These are phyloP conservation scores for Pythium brachiatum DNA, from an alignment of 352 stramenopile species.

Conservation along the genomic window DNA sequence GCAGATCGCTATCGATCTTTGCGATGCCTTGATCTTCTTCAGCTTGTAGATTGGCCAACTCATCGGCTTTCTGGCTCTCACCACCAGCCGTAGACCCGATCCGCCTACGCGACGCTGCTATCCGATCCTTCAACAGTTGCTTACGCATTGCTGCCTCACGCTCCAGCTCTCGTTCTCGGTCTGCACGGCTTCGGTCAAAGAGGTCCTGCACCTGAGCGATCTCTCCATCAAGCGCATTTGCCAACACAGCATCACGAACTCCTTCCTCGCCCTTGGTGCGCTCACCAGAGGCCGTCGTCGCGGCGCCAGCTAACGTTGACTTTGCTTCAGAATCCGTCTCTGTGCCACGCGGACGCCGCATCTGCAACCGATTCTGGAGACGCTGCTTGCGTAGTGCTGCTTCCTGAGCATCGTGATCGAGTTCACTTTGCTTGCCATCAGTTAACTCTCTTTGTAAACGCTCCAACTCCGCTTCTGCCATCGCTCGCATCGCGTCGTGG, in stretches of 20 bases:
- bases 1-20: constrained; percentile 26
- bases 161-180: constrained; percentile 8
- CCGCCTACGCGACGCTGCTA: neutral
- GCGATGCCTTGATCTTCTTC: constrained; percentile 12
- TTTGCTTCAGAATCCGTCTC: too few relatives aligned
- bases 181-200: constrained; percentile 20
- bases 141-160: constrained; percentile 9
- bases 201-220: constrained; percentile 18
- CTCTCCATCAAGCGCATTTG: constrained; percentile 4
- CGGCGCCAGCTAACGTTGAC: neutral
- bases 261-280: neutral
- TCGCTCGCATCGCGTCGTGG: neutral
- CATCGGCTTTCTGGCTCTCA: neutral
- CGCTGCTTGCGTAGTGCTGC: neutral
- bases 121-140: constrained; percentile 15
- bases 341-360: neutral
- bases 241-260: constrained; percentile 1
- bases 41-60: constrained; percentile 6
- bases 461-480: constrained; percentile 8
- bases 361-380: neutral
- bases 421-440: neutral
- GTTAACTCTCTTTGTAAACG: neutral
- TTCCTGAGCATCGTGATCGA: neutral
- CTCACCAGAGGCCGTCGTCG: neutral
- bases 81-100: neutral